These are phyloP conservation scores for Capsella bursapastoris DNA, from an alignment of 345 rosid species.

Conservation along the genomic window DNA sequence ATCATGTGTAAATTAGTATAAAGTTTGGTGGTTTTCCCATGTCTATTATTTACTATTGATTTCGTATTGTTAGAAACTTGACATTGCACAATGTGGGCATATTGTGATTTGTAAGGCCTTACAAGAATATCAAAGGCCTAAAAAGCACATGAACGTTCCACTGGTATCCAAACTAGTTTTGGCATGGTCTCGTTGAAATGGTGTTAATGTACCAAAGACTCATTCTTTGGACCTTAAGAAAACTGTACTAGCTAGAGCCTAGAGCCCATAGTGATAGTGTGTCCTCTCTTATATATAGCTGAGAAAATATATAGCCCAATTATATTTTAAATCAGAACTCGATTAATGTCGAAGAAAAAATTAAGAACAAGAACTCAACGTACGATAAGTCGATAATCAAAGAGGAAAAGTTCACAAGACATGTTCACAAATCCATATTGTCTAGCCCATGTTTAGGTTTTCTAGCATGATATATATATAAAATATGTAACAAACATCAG, in stretches of 20 bases:
- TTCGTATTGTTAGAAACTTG: background rate
- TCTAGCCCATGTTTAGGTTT: background rate
- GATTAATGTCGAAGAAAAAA: background rate
- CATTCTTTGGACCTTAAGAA: background rate
- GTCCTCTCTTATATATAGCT: background rate
- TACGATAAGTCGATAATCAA: slow-evolving; percentile 2
- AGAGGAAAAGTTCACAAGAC: background rate
- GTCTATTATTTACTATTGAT: background rate
- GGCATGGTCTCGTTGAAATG: background rate
- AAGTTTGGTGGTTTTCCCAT: slow-evolving; percentile 1
- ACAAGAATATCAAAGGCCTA: background rate
- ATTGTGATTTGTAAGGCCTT: background rate
- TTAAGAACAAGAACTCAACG: background rate
- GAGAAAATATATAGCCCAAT: background rate
- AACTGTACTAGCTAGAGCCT: background rate
- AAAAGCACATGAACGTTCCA: background rate
- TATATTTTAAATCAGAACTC: background rate
- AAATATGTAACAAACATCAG: background rate
- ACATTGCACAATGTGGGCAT: background rate
- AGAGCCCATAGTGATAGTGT: slow-evolving; percentile 18
- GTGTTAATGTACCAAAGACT: background rate
- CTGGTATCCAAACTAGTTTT: background rate
- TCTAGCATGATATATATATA: background rate
- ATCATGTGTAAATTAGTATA: background rate
- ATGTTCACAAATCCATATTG: background rate